Evolutionary conservation across 306 rosid genomes (phyloP).

Genomic region (Canavalia gladiata): DNA sequence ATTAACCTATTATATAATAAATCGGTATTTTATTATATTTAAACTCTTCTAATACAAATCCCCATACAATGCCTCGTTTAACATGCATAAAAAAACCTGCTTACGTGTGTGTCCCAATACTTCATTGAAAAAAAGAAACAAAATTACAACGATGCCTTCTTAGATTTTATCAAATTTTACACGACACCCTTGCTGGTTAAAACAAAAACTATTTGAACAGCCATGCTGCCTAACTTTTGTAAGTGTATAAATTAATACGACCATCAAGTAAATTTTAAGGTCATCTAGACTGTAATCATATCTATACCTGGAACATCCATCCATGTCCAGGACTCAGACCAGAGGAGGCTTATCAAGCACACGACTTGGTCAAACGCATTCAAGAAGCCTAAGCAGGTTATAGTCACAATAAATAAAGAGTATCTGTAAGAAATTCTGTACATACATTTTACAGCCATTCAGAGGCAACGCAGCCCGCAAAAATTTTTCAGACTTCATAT

Average conservation of each 20-base stretch:
- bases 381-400: constrained; percentile 26
- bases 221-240: background rate
- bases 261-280: background rate
- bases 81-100: no score
- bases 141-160: no score
- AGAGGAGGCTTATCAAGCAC: constrained; percentile 10
- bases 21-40: no score
- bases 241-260: constrained; percentile 1
- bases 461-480: constrained; percentile 32
- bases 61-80: no score
- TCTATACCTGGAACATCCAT: constrained; percentile 15
- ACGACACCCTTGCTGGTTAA: no score
- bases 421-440: constrained; percentile 39
- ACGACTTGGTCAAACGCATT: constrained; percentile 20
- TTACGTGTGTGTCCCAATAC: no score
- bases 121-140: no score
- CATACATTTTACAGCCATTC: constrained; percentile 31
- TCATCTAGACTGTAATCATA: background rate
- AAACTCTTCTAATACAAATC: no score
- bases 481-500: constrained; percentile 27
- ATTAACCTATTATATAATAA: no score
- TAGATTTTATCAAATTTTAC: no score
- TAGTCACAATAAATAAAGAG: background rate
- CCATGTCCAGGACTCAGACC: background rate
- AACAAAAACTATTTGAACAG: background rate